Evolutionary conservation across 768 basidiomycete genomes (phyloP).

Genomic region (Suillus decipiens): DNA sequence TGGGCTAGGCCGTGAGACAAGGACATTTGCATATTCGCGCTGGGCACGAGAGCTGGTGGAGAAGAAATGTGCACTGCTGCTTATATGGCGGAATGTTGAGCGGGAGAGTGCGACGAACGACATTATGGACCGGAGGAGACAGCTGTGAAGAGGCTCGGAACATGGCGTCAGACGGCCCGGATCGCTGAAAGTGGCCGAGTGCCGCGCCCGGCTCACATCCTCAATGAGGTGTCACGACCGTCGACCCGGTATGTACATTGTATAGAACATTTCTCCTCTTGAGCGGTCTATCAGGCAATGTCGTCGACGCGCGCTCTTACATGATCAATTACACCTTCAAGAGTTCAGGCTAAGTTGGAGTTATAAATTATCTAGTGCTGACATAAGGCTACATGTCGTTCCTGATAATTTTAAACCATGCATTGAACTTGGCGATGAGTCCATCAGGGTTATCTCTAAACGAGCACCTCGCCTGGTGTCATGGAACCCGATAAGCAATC

Average conservation of each 20-base stretch:
- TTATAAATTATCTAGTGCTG: no score
- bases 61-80: constrained; percentile 20
- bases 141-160: background rate
- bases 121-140: constrained; percentile 17
- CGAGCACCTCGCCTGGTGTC: background rate
- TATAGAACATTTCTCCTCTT: background rate
- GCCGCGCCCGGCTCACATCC: background rate
- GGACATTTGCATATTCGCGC: constrained; percentile 58
- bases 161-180: background rate
- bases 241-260: background rate
- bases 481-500: constrained; percentile 4
- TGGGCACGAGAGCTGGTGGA: constrained; percentile 33
- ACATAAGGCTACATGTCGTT: background rate
- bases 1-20: constrained; percentile 67
- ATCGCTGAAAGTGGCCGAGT: background rate
- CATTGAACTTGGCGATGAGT: background rate
- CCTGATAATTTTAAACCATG: constrained; percentile 2
- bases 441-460: background rate
- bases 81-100: constrained; percentile 11
- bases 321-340: background rate
- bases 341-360: no score
- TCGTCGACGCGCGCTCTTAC: background rate
- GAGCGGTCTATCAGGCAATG: background rate
- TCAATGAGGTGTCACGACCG: no score
- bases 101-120: constrained; percentile 15